Evolutionary conservation across 2,329 filamentous ascomycete genomes (phyloP).

Genomic region (Neonectria punicea): DNA sequence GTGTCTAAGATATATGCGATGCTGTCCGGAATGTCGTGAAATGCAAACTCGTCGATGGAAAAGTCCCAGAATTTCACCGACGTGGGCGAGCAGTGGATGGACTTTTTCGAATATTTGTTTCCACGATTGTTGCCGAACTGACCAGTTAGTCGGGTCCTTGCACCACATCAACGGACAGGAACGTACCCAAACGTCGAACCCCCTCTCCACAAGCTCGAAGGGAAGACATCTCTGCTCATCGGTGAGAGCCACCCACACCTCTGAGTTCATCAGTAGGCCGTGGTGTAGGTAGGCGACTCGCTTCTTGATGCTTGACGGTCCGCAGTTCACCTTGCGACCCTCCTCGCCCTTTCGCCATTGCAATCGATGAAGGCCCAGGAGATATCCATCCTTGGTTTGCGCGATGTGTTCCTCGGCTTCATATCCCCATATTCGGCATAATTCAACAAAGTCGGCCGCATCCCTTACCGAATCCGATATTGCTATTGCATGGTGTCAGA

Average conservation of each 20-base stretch:
- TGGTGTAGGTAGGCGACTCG: slow-evolving; percentile 95
- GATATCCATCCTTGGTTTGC: slow-evolving; percentile 92
- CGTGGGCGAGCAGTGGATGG: slow-evolving; percentile 77
- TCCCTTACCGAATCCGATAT: slow-evolving; percentile 83
- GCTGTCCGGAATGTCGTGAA: slow-evolving; percentile 95
- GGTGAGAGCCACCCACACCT: slow-evolving; percentile 96
- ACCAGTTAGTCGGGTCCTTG: slow-evolving; percentile 38
- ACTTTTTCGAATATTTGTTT: slow-evolving; percentile 99
- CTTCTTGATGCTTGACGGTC: slow-evolving; percentile 75
- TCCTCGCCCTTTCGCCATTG: slow-evolving; percentile 87
- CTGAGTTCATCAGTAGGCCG: slow-evolving; percentile 97
- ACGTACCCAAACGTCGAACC: slow-evolving; percentile 93
- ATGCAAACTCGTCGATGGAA: slow-evolving; percentile 97
- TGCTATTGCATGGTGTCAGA: slow-evolving; percentile 63
- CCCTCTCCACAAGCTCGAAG: slow-evolving; percentile 87
- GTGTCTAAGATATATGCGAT: slow-evolving; percentile 91
- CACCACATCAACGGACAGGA: not conserved
- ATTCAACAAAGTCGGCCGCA: slow-evolving; percentile 90
- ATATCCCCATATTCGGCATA: slow-evolving; percentile 93
- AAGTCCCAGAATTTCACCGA: slow-evolving; percentile 93
- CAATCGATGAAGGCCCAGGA: slow-evolving; percentile 89
- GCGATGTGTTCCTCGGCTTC: slow-evolving; percentile 96
- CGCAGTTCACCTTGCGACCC: slow-evolving; percentile 79
- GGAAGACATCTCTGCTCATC: slow-evolving; percentile 87
- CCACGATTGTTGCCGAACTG: slow-evolving; percentile 95